These are phyloP conservation scores for Chaetomium cochliodes DNA, from an alignment of 495 filamentous ascomycete species.

Conservation along the genomic window DNA sequence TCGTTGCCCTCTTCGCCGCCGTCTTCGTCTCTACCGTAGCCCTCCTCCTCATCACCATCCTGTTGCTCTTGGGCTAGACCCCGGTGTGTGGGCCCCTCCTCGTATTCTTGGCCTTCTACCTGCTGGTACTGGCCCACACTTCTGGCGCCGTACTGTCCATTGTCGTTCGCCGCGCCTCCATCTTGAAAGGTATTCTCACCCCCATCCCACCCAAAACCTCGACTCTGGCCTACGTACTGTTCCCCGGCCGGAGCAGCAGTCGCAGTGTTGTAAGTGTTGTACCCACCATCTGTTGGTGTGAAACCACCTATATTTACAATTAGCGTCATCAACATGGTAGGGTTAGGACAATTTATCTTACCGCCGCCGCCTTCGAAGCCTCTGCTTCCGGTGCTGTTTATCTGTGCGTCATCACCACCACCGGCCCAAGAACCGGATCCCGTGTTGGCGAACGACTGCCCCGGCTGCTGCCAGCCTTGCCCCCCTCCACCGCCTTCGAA, in stretches of 20 bases:
- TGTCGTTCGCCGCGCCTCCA: not conserved
- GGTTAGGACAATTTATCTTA: too few relatives aligned
- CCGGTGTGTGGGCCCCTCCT: not conserved
- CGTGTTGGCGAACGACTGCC: not conserved
- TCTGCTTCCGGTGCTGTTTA: not conserved
- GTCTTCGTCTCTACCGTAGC: not conserved
- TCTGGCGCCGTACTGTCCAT: not conserved
- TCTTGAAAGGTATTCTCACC: not conserved
- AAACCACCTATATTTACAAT: too few relatives aligned
- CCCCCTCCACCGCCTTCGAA: not conserved
- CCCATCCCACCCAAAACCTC: not conserved
- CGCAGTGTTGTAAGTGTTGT: slow-evolving; percentile 1
- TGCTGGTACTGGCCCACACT: too few relatives aligned
- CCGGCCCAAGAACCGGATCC: not conserved
- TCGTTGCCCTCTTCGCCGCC: too few relatives aligned
- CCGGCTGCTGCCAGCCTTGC: not conserved
- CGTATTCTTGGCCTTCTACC: too few relatives aligned
- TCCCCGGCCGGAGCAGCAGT: not conserved
- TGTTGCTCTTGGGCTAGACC: not conserved
- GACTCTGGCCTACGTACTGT: not conserved
- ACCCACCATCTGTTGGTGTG: too few relatives aligned
- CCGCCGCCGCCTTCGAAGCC: not conserved
- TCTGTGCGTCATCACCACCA: too few relatives aligned
- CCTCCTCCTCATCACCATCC: not conserved
- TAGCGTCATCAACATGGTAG: too few relatives aligned